These are phyloP conservation scores for Cunninghamia lanceolata DNA, from an alignment of 75 land plant species.

Conservation along the genomic window DNA sequence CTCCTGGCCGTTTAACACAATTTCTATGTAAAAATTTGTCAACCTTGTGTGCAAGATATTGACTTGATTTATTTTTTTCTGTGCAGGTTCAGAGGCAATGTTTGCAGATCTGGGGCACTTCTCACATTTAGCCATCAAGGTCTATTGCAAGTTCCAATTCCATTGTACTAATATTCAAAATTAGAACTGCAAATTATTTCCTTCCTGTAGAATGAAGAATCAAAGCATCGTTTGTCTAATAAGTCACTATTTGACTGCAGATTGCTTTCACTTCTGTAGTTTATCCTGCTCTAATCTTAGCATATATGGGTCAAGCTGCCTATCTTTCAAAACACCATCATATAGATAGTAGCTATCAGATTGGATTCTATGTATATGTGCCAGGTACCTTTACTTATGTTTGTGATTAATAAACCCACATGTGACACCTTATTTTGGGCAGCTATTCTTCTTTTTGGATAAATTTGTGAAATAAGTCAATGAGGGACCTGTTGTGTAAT, in stretches of 20 bases:
- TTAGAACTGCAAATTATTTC: background rate
- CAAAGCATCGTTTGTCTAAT: background rate
- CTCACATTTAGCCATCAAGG: slow-evolving; percentile 80
- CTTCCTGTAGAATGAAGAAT: background rate
- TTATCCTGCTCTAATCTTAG: slow-evolving; percentile 51
- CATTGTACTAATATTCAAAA: background rate
- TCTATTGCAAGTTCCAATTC: slow-evolving; percentile 5
- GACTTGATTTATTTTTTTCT: background rate
- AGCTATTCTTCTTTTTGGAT: background rate
- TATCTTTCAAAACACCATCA: slow-evolving; percentile 45
- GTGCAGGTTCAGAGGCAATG: slow-evolving; percentile 87
- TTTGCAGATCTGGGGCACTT: slow-evolving; percentile 99
- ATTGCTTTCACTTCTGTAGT: slow-evolving; percentile 54
- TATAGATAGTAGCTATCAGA: slow-evolving; percentile 10
- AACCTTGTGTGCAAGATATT: background rate
- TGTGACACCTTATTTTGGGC: background rate
- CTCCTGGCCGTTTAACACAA: background rate
- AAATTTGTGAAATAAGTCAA: background rate
- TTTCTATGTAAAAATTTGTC: background rate
- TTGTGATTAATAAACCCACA: background rate
- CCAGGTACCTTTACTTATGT: slow-evolving; percentile 39
- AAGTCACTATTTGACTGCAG: slow-evolving; percentile 15
- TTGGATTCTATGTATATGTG: slow-evolving; percentile 53
- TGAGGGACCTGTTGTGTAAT: background rate
- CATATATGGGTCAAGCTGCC: slow-evolving; percentile 69